These are phyloP conservation scores for Dactylellina haptotyla DNA, from an alignment of 2,329 filamentous ascomycete genomes.

Conservation along the genomic window DNA sequence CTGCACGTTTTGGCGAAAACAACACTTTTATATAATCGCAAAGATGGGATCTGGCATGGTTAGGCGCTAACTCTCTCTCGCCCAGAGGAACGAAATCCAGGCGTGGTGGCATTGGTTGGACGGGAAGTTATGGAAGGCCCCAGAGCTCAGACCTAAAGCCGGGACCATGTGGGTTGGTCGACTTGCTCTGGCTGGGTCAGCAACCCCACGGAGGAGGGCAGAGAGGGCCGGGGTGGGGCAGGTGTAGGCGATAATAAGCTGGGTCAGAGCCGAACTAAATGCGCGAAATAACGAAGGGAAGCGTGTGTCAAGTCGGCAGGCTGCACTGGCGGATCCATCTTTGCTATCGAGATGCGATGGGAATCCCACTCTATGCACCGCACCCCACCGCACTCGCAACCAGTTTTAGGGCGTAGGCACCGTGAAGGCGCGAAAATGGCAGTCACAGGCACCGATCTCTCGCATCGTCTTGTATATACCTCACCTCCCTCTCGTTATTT, in stretches of 20 bases:
- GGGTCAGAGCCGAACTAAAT: conserved; percentile 19
- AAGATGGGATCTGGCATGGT: too few relatives aligned
- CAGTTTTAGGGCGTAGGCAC: conserved; percentile 35
- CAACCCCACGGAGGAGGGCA: conserved; percentile 15
- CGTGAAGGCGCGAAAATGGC: conserved; percentile 41
- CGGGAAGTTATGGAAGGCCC: conserved; percentile 2
- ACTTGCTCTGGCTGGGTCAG: conserved; percentile 33
- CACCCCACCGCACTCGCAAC: neutral
- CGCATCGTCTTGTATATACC: too few relatives aligned
- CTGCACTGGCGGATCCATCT: conserved; percentile 23
- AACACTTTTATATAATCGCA: too few relatives aligned
- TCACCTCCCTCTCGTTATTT: neutral
- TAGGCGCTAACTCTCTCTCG: neutral
- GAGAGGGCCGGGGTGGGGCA: conserved; percentile 1
- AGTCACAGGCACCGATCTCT: conserved; percentile 38
- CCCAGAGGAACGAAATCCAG: neutral
- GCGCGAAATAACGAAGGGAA: conserved; percentile 51
- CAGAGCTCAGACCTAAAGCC: neutral
- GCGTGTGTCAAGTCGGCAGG: too few relatives aligned
- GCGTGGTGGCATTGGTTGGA: conserved; percentile 13
- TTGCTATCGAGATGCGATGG: conserved; percentile 29
- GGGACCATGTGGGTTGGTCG: conserved; percentile 28
- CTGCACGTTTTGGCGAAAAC: too few relatives aligned
- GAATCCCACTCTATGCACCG: too few relatives aligned
- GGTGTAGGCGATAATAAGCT: too few relatives aligned